These are phyloP conservation scores for Pestalotiopsis sp. DNA, from an alignment of 2,329 filamentous ascomycete genomes.

Conservation along the genomic window DNA sequence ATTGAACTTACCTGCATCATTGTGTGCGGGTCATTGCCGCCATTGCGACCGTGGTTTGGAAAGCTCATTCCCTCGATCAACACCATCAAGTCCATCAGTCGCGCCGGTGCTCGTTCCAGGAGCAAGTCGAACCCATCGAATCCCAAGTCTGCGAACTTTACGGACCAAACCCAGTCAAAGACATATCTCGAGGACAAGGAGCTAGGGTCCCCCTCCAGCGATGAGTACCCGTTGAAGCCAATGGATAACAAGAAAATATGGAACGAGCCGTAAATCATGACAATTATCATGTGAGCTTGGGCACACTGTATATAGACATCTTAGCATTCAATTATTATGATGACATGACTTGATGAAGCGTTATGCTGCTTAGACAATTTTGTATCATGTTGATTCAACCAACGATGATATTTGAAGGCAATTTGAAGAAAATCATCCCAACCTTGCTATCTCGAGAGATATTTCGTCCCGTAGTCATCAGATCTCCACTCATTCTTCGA, in stretches of 20 bases:
- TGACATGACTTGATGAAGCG: not conserved
- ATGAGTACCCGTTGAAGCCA: slow-evolving; percentile 1
- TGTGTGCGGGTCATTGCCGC: slow-evolving; percentile 30
- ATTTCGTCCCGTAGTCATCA: no score
- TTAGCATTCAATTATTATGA: no score
- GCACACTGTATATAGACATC: not conserved
- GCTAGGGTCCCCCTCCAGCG: not conserved
- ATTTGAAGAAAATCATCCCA: no score
- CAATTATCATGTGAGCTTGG: not conserved
- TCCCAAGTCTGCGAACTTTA: not conserved
- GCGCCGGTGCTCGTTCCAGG: not conserved
- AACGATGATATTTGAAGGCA: no score
- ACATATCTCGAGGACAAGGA: not conserved
- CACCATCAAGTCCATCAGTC: slow-evolving; percentile 2
- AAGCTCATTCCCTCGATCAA: slow-evolving; percentile 14
- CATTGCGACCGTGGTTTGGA: slow-evolving; percentile 24
- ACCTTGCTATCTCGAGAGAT: no score
- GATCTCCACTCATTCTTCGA: no score
- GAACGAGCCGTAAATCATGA: not conserved
- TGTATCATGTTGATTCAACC: no score
- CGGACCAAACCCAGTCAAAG: not conserved
- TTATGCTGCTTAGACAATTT: no score
- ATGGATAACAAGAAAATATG: not conserved
- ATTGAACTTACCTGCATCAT: slow-evolving; percentile 28
- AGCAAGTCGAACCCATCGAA: not conserved